A percentile compares a stretch with the other conserved stretches of the same genome.
Conservation (phyloP, 768 basidiomycete genomes). For the Boletellus ananas region DNA sequence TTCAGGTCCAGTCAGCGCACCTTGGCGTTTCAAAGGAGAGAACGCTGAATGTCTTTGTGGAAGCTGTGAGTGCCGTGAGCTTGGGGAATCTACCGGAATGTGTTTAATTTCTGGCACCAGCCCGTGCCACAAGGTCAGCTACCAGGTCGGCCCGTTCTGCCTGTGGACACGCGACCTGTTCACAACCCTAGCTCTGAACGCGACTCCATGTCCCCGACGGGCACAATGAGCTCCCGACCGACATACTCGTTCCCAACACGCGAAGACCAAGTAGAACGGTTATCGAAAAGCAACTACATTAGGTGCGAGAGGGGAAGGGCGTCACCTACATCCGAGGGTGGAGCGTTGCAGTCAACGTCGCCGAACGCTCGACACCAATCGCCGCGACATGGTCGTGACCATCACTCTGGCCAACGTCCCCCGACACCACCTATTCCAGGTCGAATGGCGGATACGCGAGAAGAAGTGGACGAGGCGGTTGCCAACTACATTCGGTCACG, state of each 20-base stretch:
- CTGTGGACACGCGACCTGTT: constrained; percentile 6
- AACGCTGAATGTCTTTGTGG: constrained; percentile 56
- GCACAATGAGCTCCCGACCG: background rate
- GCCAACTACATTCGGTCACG: constrained; percentile 40
- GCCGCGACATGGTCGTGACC: constrained; percentile 1
- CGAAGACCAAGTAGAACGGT: constrained; percentile 26
- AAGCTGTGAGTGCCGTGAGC: constrained; percentile 41
- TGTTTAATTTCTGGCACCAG: constrained; percentile 16
- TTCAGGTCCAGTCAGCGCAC: constrained; percentile 53
- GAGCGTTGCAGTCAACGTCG: constrained; percentile 17
- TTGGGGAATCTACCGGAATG: background rate
- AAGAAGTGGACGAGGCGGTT: constrained; percentile 41
- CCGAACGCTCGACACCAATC: constrained; percentile 1
- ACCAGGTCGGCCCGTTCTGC: constrained; percentile 18
- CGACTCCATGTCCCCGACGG: constrained; percentile 4
- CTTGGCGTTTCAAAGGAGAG: constrained; percentile 50
- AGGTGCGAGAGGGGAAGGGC: constrained; percentile 5
- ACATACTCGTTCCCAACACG: constrained; percentile 19
- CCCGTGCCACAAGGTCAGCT: constrained; percentile 25
- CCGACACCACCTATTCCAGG: constrained; percentile 26
- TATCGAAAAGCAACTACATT: constrained; percentile 22
- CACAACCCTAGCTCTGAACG: constrained; percentile 22
- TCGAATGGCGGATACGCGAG: constrained; percentile 32
- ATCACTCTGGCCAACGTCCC: background rate
- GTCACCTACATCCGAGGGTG: constrained; percentile 16